A percentile compares a stretch with the other conserved stretches of the same genome.
Evolutionary conservation across 345 rosid genomes (phyloP).

Genomic region (Physaria fendleri): DNA sequence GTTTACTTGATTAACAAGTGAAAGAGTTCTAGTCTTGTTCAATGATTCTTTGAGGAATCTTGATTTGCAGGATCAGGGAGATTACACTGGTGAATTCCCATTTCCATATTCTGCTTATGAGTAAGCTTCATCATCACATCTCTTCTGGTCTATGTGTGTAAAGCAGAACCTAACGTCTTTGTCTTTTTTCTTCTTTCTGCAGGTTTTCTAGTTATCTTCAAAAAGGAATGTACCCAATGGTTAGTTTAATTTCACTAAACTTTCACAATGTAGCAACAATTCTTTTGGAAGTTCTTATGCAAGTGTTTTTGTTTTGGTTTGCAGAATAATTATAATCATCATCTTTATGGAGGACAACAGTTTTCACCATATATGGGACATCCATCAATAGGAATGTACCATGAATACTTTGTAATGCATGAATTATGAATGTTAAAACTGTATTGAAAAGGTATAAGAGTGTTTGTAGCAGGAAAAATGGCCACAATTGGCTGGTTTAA

Average conservation of each 20-base stretch:
- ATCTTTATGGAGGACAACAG: constrained; percentile 75
- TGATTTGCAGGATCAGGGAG: constrained; percentile 46
- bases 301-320: neutral
- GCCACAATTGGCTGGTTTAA: no score
- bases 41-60: neutral
- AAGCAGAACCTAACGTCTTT: constrained; percentile 35
- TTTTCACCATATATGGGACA: constrained; percentile 55
- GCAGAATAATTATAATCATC: constrained; percentile 66
- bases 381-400: constrained; percentile 47
- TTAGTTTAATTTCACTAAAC: constrained; percentile 21
- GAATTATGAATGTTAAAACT: no score
- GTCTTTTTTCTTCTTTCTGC: constrained; percentile 32
- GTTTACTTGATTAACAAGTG: constrained; percentile 15
- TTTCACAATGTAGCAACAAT: neutral
- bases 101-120: no score
- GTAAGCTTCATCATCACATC: no score
- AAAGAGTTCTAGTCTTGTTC: neutral
- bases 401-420: no score
- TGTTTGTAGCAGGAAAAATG: no score
- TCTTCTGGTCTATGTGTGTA: no score
- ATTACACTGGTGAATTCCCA: no score
- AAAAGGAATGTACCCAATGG: constrained; percentile 59
- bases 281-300: neutral
- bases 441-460: no score
- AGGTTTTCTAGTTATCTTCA: constrained; percentile 68